Conservation (phyloP, 495 filamentous ascomycete genomes). For the Penicillium flavigenum region DNA sequence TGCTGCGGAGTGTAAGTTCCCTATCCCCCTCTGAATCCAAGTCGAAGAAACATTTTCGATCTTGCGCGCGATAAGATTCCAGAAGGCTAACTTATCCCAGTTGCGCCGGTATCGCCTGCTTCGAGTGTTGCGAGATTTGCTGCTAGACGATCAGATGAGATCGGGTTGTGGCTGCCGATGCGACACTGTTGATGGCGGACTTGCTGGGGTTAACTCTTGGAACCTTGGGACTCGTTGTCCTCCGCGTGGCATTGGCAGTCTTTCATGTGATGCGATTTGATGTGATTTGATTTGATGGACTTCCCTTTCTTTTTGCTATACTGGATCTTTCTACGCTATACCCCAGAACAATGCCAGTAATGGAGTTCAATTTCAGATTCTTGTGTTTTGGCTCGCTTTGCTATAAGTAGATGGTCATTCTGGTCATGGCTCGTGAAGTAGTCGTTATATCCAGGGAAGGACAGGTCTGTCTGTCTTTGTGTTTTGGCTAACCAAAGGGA, state of each 20-base stretch:
- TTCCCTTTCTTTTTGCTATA: background rate
- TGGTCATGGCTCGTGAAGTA: background rate
- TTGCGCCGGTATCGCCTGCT: slow-evolving; percentile 45
- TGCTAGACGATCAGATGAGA: slow-evolving; percentile 31
- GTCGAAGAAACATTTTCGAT: background rate
- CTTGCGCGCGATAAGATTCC: slow-evolving; percentile 1
- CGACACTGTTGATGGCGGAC: background rate
- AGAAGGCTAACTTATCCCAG: slow-evolving; percentile 22
- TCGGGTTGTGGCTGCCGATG: background rate
- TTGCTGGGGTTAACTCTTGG: background rate
- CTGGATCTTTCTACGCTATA: slow-evolving; percentile 8
- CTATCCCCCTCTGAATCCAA: background rate
- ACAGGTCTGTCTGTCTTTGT: background rate
- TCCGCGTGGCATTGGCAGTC: background rate
- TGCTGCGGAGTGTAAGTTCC: slow-evolving; percentile 48
- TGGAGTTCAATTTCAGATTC: slow-evolving; percentile 6
- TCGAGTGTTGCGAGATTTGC: slow-evolving; percentile 49
- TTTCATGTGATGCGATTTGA: background rate
- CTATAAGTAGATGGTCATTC: background rate
- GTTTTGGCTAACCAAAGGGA: background rate
- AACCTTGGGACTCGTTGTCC: background rate
- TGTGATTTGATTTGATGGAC: slow-evolving; percentile 1
- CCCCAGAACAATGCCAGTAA: slow-evolving; percentile 16
- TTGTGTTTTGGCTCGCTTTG: slow-evolving; percentile 1
- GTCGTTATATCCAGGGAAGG: background rate